Conservation (phyloP, 768 basidiomycete species). For the Trametes punicea region DNA sequence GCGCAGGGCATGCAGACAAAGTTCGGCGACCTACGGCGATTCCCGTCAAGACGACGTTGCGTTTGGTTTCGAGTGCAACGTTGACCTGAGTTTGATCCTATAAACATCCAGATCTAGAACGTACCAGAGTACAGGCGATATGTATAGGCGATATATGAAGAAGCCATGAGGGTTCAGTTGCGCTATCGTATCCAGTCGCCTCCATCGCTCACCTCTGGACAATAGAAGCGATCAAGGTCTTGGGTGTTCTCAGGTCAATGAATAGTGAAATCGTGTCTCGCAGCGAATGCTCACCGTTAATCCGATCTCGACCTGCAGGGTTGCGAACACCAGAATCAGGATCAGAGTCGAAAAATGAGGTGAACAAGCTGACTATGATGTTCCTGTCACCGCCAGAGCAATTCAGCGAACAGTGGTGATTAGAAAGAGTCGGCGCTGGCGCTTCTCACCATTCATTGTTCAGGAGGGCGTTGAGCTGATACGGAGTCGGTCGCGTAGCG, state of each 20-base stretch:
- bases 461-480: neutral
- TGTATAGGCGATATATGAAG: slow-evolving; percentile 4
- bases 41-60: neutral
- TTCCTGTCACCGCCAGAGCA: neutral
- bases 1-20: too few relatives aligned
- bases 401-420: too few relatives aligned
- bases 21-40: neutral
- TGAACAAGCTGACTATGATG: neutral
- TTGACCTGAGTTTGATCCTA: too few relatives aligned
- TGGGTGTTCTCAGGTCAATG: too few relatives aligned
- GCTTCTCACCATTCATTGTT: neutral
- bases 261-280: neutral
- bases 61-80: neutral
- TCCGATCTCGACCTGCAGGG: neutral
- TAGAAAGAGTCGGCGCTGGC: too few relatives aligned
- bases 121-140: too few relatives aligned
- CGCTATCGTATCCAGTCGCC: neutral
- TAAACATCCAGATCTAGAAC: too few relatives aligned
- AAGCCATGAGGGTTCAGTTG: neutral
- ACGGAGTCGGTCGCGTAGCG: too few relatives aligned
- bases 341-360: neutral
- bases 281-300: neutral
- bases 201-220: neutral
- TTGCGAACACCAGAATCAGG: neutral
- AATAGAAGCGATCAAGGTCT: slow-evolving; percentile 2